Evolutionary conservation across 108 stramenopile species (phyloP), one percentile per base, ranked within the genome.

Genomic region (Parmales sp.): DNA sequence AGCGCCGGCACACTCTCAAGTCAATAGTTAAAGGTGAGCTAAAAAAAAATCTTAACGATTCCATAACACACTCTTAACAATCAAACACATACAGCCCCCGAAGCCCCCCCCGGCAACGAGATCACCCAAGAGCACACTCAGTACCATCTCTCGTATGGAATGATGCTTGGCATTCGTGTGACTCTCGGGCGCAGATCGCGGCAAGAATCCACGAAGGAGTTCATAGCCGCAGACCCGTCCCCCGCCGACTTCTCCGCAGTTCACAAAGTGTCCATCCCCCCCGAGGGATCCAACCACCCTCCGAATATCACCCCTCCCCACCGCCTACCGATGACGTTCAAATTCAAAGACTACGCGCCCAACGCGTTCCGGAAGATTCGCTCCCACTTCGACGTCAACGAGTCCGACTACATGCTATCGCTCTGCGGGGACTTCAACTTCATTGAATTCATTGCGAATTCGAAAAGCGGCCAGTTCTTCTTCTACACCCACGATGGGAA

Each of bases 111-210:
- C 13, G 54, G 54, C 8, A 60, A 60, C 11, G 54, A 60, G 65
- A 90, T 91, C 45, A 70, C 83, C 6, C 82, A 73, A 60, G 76
- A 76, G 45, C 90, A 89, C 63, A 84, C 86, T 18, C 83, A 82
- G 43, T 90, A 89, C 51, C 79, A 82, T 9, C 69, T 93, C 0
- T 78, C 86, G 25, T 87, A 86, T 18, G 88, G 89, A 20, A 94
- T 94, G 93, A 92, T 92, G 91, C 78, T 90, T 29, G 90, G 90
- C 0, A 82, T 94, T 11, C 70, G 89, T 2, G 75, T 60, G 5
- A 60, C 54, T 34, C 54, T 34, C 7, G 54, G 54, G n/a, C 26
- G 54, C 1, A 23, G 54, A 4, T 13, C 45, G 13, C 39, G 72
- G 4, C 79, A 82, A 9, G 70, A 68, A 31, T 66, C 70, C 13